Evolutionary conservation across 169 alveolate genomes (phyloP), one percentile per base, ranked within the genome.

Genomic region (Eimeria nieschulzi): DNA sequence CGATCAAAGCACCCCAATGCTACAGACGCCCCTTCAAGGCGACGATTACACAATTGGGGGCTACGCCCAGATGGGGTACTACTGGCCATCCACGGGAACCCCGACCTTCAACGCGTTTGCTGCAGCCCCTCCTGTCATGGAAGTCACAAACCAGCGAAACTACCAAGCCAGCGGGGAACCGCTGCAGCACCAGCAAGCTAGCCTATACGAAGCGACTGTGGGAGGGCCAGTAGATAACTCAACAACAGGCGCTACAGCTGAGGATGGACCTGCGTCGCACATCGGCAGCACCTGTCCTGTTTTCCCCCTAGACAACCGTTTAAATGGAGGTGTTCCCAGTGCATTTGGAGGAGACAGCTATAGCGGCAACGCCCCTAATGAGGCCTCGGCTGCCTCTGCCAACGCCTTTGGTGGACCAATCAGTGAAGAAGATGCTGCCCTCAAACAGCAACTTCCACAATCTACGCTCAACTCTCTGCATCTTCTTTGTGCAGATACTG

Each of bases 11-110:
- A 15, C 17, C 76, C 76, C 17, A 19, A n/a, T 66, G 76, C 46
- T 66, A 26, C 84, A 75, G 68, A 53, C 61, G 33, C 85, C 51
- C 70, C 51, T 53, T 10, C 85, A 76, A 23, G 83, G 83, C 9
- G 83, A 75, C 15, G 71, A 51, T 21, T 9, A 26, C 33, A 15
- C 64, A 13, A 21, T 8, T n/a, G 53, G 63, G 25, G 63, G 85
- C 21, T 19, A 26, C 21, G 46, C 64, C 51, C 71, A 76, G 15
- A 23, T 17, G 12, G 71, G 55, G 9, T 76, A 76, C 70, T 53
- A 53, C 70, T 76, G 85, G 85, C 70, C 70, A 9, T 15, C 46
- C 76, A 23, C 76, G 46, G 76, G 76, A 26, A 1, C 46, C 17
- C 76, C 76, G 15, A 10, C 76, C 76, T 19, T 9, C 26, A 66